Percentiles rank a stretch among this genome's conserved stretches.
Conservation (phyloP, 1,284 basidiomycete species). For the Schizophyllum amplum region DNA sequence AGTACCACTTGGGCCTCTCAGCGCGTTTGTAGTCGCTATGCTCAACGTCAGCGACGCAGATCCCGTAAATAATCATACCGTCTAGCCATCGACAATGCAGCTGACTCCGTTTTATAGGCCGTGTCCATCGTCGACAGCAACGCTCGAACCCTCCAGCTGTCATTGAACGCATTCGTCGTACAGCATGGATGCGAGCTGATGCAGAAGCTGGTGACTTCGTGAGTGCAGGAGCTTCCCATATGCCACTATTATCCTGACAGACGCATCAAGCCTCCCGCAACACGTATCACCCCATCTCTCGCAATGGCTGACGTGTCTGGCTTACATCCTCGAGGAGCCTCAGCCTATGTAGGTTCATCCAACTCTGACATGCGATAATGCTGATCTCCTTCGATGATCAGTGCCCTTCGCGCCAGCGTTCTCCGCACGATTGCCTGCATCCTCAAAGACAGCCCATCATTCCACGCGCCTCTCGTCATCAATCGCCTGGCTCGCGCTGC, state of each 20-base stretch:
- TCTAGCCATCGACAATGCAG: slow-evolving; percentile 2
- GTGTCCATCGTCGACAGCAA: slow-evolving; percentile 41
- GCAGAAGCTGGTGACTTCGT: slow-evolving; percentile 29
- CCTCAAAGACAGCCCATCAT: slow-evolving; percentile 26
- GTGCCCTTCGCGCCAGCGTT: slow-evolving; percentile 37
- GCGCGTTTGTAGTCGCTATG: slow-evolving; percentile 42
- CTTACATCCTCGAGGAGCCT: slow-evolving; percentile 59
- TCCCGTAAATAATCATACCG: slow-evolving; percentile 22
- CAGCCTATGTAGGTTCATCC: slow-evolving; percentile 18
- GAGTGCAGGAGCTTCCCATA: not conserved
- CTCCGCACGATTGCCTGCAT: slow-evolving; percentile 28
- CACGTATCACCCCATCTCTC: slow-evolving; percentile 46
- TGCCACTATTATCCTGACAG: slow-evolving; percentile 6
- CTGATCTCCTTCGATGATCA: slow-evolving; percentile 31
- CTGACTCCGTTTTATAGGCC: too few relatives aligned
- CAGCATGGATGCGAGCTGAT: slow-evolving; percentile 44
- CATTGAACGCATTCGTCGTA: slow-evolving; percentile 48
- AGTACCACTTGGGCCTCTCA: slow-evolving; percentile 59
- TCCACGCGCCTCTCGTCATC: slow-evolving; percentile 40
- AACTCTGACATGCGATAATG: slow-evolving; percentile 1
- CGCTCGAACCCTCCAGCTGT: slow-evolving; percentile 43
- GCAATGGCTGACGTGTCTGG: slow-evolving; percentile 40
- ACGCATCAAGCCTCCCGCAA: slow-evolving; percentile 35
- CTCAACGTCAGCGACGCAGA: slow-evolving; percentile 53
- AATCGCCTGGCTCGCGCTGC: slow-evolving; percentile 50